Conservation (phyloP, 208 protist genomes). For the Spongospora subterranea region DNA sequence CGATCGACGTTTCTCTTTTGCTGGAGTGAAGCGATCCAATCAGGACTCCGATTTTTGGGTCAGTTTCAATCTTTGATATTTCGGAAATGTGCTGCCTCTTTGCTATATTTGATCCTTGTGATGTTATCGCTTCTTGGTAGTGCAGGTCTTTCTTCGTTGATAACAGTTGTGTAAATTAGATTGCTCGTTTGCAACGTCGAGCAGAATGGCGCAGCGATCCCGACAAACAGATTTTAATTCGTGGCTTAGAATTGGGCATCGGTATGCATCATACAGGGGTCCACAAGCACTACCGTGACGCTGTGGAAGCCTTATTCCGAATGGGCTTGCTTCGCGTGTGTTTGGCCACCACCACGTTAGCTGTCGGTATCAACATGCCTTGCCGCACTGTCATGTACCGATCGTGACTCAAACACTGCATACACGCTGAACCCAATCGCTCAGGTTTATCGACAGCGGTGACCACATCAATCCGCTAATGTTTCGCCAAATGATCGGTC, state of each 20-base stretch:
- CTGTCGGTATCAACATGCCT: conserved; percentile 93
- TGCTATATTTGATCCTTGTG: too few species aligned
- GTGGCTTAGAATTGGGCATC: conserved; percentile 71
- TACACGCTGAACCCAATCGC: too few species aligned
- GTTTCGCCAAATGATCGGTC: conserved; percentile 87
- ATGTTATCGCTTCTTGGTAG: too few species aligned
- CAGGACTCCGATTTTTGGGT: background rate
- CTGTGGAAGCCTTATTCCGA: conserved; percentile 90
- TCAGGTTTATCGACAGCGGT: too few species aligned
- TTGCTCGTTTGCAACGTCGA: background rate
- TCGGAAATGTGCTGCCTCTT: too few species aligned
- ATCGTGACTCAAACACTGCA: too few species aligned
- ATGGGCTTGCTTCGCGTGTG: conserved; percentile 68
- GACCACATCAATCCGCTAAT: too few species aligned
- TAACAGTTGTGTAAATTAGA: too few species aligned
- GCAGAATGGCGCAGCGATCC: background rate
- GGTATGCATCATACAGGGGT: conserved; percentile 89
- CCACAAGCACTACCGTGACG: conserved; percentile 82
- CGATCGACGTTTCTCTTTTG: background rate
- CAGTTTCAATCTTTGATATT: too few species aligned
- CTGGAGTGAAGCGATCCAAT: background rate
- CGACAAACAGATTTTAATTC: background rate
- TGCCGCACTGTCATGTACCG: conserved; percentile 90
- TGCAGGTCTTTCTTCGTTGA: too few species aligned
- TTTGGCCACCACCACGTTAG: conserved; percentile 88